A percentile compares a stretch with the other conserved stretches of the same genome.
These are phyloP conservation scores for Yamadazyma insecticola DNA, from an alignment of 805 yeast genomes.

Conservation along the genomic window DNA sequence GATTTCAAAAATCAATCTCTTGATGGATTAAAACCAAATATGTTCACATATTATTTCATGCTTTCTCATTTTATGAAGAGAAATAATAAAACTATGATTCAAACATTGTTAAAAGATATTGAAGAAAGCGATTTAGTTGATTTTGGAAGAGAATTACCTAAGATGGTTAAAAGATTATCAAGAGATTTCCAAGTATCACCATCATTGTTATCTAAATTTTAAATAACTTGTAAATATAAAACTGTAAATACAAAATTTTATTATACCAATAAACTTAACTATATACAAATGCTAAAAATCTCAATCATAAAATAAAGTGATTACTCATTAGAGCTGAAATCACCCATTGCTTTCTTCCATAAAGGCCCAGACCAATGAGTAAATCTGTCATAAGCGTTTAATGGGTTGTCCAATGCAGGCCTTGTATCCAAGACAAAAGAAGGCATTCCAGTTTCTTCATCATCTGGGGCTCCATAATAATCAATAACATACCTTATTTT, in stretches of 20 bases:
- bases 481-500: constrained; percentile 90
- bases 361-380: constrained; percentile 62
- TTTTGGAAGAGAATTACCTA: constrained; percentile 40
- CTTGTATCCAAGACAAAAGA: constrained; percentile 90
- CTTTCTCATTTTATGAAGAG: constrained; percentile 32
- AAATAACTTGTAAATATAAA: too few relatives aligned
- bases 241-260: too few relatives aligned
- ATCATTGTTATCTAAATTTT: too few relatives aligned
- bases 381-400: constrained; percentile 65
- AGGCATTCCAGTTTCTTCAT: constrained; percentile 80
- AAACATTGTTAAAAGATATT: constrained; percentile 36
- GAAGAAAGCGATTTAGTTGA: constrained; percentile 19
- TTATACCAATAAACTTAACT: too few relatives aligned
- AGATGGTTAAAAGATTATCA: too few relatives aligned
- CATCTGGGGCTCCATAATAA: constrained; percentile 94
- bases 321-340: too few relatives aligned
- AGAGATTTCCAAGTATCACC: too few relatives aligned
- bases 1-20: constrained; percentile 23
- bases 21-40: constrained; percentile 35
- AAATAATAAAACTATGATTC: constrained; percentile 26
- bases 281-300: too few relatives aligned
- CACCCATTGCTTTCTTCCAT: constrained; percentile 70
- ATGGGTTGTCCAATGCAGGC: constrained; percentile 78
- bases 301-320: too few relatives aligned
- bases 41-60: constrained; percentile 46